A percentile compares a stretch with the other conserved stretches of the same genome.
phyloP scores from a whole-genome alignment of 169 alveolate species.

The Pseudocohnilembus persalinus region DNA sequence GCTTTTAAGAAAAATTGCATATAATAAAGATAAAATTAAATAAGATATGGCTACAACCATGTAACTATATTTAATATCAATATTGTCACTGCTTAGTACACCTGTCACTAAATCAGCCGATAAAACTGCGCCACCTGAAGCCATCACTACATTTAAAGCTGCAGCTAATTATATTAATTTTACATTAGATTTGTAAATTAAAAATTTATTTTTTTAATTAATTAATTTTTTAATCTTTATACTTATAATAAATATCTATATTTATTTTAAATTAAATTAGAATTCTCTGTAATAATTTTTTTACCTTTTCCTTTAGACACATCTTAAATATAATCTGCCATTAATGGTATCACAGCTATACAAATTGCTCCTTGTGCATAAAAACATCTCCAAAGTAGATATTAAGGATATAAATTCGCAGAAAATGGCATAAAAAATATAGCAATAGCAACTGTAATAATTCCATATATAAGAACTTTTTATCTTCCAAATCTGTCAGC shows the following conservation, averaged over 20 bases:
- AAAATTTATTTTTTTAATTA: too few relatives aligned
- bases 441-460: slow-evolving; percentile 14
- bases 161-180: too few relatives aligned
- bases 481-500: slow-evolving; percentile 46
- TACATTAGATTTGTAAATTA: too few relatives aligned
- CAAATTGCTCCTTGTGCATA: slow-evolving; percentile 47
- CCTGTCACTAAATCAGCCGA: slow-evolving; percentile 41
- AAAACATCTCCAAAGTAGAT: slow-evolving; percentile 8
- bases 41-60: slow-evolving; percentile 15
- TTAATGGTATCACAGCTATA: slow-evolving; percentile 34
- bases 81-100: not conserved
- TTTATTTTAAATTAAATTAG: too few relatives aligned
- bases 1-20: slow-evolving; percentile 15
- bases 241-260: too few relatives aligned
- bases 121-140: slow-evolving; percentile 40
- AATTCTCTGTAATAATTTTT: too few relatives aligned
- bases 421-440: slow-evolving; percentile 30
- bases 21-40: not conserved
- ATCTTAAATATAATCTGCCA: slow-evolving; percentile 43
- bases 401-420: slow-evolving; percentile 29
- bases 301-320: slow-evolving; percentile 33
- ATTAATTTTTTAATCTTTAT: too few relatives aligned
- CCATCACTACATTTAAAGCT: too few relatives aligned
- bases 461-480: slow-evolving; percentile 30
- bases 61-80: slow-evolving; percentile 14